These are phyloP conservation scores for Melaleuca alternifolia DNA, from an alignment of 345 rosid genomes.

Conservation along the genomic window DNA sequence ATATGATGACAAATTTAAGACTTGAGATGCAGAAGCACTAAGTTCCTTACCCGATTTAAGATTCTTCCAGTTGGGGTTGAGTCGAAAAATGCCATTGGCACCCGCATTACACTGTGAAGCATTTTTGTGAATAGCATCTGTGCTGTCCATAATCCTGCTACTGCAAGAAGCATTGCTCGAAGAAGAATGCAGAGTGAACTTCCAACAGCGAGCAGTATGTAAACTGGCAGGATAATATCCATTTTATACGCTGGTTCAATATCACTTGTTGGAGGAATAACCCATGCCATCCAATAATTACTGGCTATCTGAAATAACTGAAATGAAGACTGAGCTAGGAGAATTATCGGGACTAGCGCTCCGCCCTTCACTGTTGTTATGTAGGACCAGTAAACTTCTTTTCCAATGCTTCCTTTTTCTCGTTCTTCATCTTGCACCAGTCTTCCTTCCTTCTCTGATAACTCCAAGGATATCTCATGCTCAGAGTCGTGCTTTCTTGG, in stretches of 20 bases:
- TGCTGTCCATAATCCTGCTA: conserved; percentile 69
- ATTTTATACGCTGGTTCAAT: conserved; percentile 33
- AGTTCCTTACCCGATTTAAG: conserved; percentile 62
- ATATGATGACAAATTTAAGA: not conserved
- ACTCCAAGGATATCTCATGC: conserved; percentile 44
- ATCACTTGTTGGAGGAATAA: conserved; percentile 59
- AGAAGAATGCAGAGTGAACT: conserved; percentile 66
- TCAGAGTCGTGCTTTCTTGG: conserved; percentile 38
- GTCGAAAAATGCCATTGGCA: conserved; percentile 92
- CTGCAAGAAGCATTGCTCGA: conserved; percentile 51
- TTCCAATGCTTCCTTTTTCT: conserved; percentile 83
- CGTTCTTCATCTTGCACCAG: conserved; percentile 89
- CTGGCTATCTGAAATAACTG: conserved; percentile 75
- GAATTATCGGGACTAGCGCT: conserved; percentile 52
- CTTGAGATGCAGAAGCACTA: not conserved
- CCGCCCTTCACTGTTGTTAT: conserved; percentile 67
- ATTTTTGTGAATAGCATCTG: conserved; percentile 64
- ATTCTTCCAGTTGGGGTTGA: conserved; percentile 95
- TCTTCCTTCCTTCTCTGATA: conserved; percentile 53
- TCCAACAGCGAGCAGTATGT: conserved; percentile 49
- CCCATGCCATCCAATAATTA: conserved; percentile 96
- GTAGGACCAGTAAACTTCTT: conserved; percentile 78
- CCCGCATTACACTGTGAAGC: conserved; percentile 57
- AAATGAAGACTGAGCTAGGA: conserved; percentile 81
- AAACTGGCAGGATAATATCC: conserved; percentile 53